Percentiles rank a stretch among this genome's conserved stretches.
These are phyloP conservation scores for Flaveria trinervia DNA, from an alignment of 129 eudicot species.

Conservation along the genomic window DNA sequence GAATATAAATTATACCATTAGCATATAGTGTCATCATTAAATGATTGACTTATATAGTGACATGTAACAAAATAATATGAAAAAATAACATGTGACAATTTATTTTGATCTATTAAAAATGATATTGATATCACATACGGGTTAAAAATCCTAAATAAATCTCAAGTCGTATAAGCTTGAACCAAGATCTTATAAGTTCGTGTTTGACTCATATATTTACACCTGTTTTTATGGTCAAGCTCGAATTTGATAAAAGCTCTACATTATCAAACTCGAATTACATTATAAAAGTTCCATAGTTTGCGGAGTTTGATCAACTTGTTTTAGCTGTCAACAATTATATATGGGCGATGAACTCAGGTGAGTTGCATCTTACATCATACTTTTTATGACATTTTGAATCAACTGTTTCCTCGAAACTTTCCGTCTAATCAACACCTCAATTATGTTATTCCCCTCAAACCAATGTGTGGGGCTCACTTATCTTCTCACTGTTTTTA, in stretches of 20 bases:
- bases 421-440: conserved; percentile 38
- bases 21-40: no score
- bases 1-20: no score
- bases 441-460: conserved; percentile 27
- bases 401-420: conserved; percentile 40
- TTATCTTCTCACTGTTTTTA: conserved; percentile 33
- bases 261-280: not conserved
- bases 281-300: not conserved
- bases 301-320: not conserved
- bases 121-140: not conserved
- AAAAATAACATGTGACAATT: no score
- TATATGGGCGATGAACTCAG: not conserved
- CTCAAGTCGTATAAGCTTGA: no score
- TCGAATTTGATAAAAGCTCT: not conserved
- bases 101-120: no score
- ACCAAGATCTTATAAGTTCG: not conserved
- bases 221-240: not conserved
- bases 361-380: conserved; percentile 16
- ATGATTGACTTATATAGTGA: no score
- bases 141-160: no score
- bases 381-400: conserved; percentile 40
- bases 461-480: conserved; percentile 19
- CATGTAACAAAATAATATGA: no score
- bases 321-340: not conserved
- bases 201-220: not conserved